phyloP scores from a whole-genome alignment of 2,329 filamentous ascomycete genomes.

The Neoascochyta sp. region DNA sequence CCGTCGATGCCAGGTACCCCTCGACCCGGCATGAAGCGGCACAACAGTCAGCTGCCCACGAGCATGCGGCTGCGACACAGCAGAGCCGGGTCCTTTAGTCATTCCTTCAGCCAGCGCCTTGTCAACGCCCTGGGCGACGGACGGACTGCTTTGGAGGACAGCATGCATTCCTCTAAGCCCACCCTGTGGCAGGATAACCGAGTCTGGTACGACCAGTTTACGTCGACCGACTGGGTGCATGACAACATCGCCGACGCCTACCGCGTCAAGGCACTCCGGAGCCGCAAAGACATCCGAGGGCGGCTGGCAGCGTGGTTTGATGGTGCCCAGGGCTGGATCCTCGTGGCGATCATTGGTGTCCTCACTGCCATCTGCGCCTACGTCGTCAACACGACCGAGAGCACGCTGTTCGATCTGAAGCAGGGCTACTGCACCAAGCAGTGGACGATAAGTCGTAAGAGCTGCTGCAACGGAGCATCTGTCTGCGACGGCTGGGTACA shows the following conservation, averaged over 20 bases:
- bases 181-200: constrained; percentile 74
- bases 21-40: constrained; percentile 37
- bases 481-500: constrained; percentile 59
- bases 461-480: constrained; percentile 56
- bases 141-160: constrained; percentile 51
- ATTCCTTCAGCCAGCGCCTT: constrained; percentile 47
- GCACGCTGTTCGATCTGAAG: constrained; percentile 83
- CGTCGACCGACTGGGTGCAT: constrained; percentile 96
- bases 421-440: constrained; percentile 71
- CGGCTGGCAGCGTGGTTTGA: constrained; percentile 74
- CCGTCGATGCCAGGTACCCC: constrained; percentile 42
- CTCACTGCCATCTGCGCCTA: constrained; percentile 84
- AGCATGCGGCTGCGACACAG: constrained; percentile 32
- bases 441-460: constrained; percentile 72
- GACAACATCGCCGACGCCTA: constrained; percentile 94
- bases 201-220: constrained; percentile 98
- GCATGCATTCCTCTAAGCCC: constrained; percentile 61
- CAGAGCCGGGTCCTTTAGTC: constrained; percentile 33
- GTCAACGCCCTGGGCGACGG: constrained; percentile 54
- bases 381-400: constrained; percentile 81
- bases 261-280: constrained; percentile 77
- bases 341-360: constrained; percentile 85
- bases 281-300: constrained; percentile 80
- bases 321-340: constrained; percentile 86
- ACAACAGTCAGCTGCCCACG: constrained; percentile 35